phyloP scores from a whole-genome alignment of 441 rosid species.

The Aleurites moluccanus region DNA sequence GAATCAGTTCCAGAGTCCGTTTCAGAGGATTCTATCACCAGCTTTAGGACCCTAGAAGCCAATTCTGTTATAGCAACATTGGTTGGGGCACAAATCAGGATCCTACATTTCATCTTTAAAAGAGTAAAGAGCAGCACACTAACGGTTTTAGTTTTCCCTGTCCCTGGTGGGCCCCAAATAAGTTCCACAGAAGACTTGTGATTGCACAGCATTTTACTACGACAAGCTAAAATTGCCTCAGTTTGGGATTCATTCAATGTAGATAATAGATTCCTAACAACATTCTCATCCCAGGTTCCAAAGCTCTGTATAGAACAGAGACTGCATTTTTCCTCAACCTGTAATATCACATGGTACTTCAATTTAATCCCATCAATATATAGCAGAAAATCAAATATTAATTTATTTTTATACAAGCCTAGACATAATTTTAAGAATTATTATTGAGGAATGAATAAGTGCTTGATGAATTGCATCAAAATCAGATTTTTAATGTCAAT shows the following conservation, averaged over 20 bases:
- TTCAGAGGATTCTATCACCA: constrained; percentile 31
- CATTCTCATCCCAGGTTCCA: constrained; percentile 13
- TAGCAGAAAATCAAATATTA: not conserved
- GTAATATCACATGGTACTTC: not conserved
- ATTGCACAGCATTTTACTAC: constrained; percentile 26
- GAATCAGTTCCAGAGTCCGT: constrained; percentile 1
- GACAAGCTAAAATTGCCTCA: constrained; percentile 35
- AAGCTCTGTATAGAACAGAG: constrained; percentile 7
- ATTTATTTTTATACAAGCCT: too few relatives aligned
- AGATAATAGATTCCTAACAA: constrained; percentile 6
- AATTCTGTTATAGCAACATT: constrained; percentile 54
- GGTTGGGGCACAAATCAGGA: constrained; percentile 58
- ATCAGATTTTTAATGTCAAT: too few relatives aligned
- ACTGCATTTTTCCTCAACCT: constrained; percentile 32
- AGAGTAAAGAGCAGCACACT: constrained; percentile 41
- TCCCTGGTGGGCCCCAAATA: constrained; percentile 79
- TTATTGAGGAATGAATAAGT: not conserved
- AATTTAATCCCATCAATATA: not conserved
- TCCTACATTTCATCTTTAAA: constrained; percentile 36
- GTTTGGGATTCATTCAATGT: constrained; percentile 45
- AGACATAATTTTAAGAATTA: not conserved
- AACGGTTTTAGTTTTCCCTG: constrained; percentile 61
- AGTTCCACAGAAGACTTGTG: constrained; percentile 43
- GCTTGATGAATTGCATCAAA: not conserved
- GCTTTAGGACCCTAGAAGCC: constrained; percentile 39